Base-by-base conservation (phyloP, 805 yeast genomes). In the Ogataea kodamae region DNA sequence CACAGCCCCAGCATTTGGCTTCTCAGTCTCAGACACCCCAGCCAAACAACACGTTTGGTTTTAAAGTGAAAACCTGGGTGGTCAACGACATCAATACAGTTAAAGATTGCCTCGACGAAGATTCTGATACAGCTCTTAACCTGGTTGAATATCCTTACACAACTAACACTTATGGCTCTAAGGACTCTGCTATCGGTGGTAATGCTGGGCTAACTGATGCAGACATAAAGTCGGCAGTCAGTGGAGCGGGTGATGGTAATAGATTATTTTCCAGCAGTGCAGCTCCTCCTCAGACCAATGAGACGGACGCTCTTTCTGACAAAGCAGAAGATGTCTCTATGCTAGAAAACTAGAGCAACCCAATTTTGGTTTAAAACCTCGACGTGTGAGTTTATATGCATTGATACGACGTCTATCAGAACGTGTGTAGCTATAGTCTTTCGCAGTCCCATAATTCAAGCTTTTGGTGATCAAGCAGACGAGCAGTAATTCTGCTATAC, bases 141-240 rank as follows among this genome's bases (percentile, higher is more conserved):
- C 59, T 74, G 36, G 46, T 49, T 16, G 42, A 56, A 5, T 46
- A 36, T 37, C 55, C 52, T 23, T 67, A 69, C 42, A 40, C 53
- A 26, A 31, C 33, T 6, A 37, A 32, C 13, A 37, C 35, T 3
- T 36, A 42, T 10, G 40, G 30, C 7, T 33, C 35, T 8, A 37
- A 35, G 28, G 42, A 35, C 24, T 9, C 14, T 19, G 25, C 26
- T 16, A 33, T 32, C 9, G 37, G 33, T 24, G 45, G 34, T 6
- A 47, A 37, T 14, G 37, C 35, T 15, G 63, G 62, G 1, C 42
- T 63, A 30, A 47, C 61, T n/a, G 62, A 54, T 33, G 65, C 65
- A 2, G 68, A 63, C 46, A 62, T 63, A 18, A 58, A 64, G 34
- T 67, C 65, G 18, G 69, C 70, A 1, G 68, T 61, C 10, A 67